Evolutionary conservation across 2,329 filamentous ascomycete species (phyloP), one percentile per base, ranked within the genome.

Genomic region (Nemania sp.): DNA sequence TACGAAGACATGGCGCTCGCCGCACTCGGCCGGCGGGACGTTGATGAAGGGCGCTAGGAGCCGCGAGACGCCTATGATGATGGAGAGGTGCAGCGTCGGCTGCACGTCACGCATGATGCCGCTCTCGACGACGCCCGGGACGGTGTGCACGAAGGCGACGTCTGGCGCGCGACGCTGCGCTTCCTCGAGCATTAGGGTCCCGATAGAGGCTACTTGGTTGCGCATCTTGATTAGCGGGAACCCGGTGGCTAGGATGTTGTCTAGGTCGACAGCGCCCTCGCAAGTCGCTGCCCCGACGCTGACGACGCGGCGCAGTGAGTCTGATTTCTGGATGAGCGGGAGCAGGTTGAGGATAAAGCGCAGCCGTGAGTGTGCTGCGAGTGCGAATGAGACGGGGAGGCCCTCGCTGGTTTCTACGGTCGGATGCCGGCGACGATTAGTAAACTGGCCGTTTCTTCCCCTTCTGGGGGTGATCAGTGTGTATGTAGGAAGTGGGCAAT

Each of bases 1-100:
- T 2, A 78, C 58, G 62, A 75, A 81, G 26, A 80, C 45, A 69
- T 80, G 78, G 5, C 79, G 69, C 67, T 80, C 78, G 20, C 79
- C 80, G 41, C 68, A 73, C 62, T 81, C 79, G 1, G 73, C 35
- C 8, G 69, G 65, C 7, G 68, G 69, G 1, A 53, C 67, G 24
- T 67, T 61, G 35, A 74, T 56, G 24, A 66, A 22, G 1, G 64
- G 67, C 5, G 27, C 54, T 24, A 69, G 58, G 13, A 69, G 54
- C 18, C 45, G 29, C 10, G 58, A 56, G 15, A 69, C 5, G 24
- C 22, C 63, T 5, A 67, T 51, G 20, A 63, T 52, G 38, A 69
- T 59, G 6, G 53, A 43, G 2, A 62, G 22, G 0, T 53, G 15
- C 26, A 69, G 55, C 18, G 54, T 60, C 1, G 41, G 53, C 52